Evolutionary conservation across 2,329 filamentous ascomycete species (phyloP).

Genomic region (Xylaria digitata): DNA sequence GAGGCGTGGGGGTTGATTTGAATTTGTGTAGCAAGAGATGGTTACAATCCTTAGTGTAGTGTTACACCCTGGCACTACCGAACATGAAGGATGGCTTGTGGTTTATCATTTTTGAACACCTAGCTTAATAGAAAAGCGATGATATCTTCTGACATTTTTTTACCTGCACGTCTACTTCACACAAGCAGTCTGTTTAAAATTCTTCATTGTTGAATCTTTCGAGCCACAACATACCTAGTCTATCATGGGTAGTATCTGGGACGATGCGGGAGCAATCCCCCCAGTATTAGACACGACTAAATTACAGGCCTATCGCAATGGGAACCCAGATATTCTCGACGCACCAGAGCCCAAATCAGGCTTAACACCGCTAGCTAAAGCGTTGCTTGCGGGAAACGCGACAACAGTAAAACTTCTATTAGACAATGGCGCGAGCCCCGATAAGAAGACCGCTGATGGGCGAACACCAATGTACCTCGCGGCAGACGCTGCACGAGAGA

Average conservation of each 20-base stretch:
- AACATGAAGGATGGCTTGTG: neutral
- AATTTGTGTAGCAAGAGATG: neutral
- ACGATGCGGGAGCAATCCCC: conserved; percentile 35
- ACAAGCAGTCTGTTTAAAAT: neutral
- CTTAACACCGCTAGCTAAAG: conserved; percentile 35
- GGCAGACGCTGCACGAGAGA: conserved; percentile 27
- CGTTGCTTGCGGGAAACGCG: conserved; percentile 29
- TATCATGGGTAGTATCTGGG: conserved; percentile 36
- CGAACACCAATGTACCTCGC: conserved; percentile 37
- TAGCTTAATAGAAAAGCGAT: conserved; percentile 15
- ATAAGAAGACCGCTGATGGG: conserved; percentile 35
- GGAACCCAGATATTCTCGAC: conserved; percentile 22
- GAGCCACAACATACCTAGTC: neutral
- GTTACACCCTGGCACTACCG: neutral
- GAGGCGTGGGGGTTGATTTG: conserved; percentile 21
- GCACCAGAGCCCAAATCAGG: conserved; percentile 27
- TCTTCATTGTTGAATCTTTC: neutral
- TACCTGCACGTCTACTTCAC: neutral
- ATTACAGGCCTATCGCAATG: conserved; percentile 20
- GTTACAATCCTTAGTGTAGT: neutral
- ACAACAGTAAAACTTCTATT: conserved; percentile 33
- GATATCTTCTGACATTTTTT: conserved; percentile 1
- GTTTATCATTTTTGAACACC: neutral
- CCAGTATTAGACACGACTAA: conserved; percentile 24
- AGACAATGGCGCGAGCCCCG: conserved; percentile 31